Conservation (phyloP, 179 eudicot genomes). For the Beta macrorhiza region DNA sequence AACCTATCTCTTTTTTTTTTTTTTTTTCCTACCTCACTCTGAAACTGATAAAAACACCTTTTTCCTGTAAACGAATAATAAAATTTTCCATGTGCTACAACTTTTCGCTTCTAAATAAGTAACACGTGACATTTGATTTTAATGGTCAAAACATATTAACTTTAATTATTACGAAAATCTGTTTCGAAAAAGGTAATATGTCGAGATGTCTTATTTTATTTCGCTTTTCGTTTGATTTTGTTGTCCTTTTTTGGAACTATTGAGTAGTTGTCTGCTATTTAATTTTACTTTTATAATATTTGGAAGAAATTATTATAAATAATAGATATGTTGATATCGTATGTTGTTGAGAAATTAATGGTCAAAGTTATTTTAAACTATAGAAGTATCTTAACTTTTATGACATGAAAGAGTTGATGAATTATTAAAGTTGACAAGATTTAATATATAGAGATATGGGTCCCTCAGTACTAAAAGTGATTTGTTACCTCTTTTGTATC, state of each 20-base stretch:
- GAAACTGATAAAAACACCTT: constrained; percentile 33
- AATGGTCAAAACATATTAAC: constrained; percentile 5
- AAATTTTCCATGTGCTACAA: constrained; percentile 15
- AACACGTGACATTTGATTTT: background rate
- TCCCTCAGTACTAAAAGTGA: constrained; percentile 8
- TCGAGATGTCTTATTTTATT: no score
- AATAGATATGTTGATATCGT: background rate
- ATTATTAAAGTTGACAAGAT: background rate
- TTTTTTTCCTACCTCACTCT: constrained; percentile 22
- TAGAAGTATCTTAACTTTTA: no score
- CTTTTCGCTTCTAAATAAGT: background rate
- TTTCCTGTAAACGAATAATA: constrained; percentile 23
- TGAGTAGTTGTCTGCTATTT: no score
- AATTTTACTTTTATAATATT: background rate
- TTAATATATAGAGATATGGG: background rate
- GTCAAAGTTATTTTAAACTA: background rate
- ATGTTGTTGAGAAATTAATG: background rate
- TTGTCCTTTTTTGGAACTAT: background rate
- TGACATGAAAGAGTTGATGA: background rate
- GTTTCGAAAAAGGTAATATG: background rate
- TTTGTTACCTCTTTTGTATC: constrained; percentile 11
- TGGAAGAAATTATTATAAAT: background rate
- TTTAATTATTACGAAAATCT: background rate
- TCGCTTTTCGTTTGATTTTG: background rate
- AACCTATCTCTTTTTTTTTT: constrained; percentile 3